These are phyloP conservation scores for Pyracantha coccinea DNA, from an alignment of 331 rosid species.

Conservation along the genomic window DNA sequence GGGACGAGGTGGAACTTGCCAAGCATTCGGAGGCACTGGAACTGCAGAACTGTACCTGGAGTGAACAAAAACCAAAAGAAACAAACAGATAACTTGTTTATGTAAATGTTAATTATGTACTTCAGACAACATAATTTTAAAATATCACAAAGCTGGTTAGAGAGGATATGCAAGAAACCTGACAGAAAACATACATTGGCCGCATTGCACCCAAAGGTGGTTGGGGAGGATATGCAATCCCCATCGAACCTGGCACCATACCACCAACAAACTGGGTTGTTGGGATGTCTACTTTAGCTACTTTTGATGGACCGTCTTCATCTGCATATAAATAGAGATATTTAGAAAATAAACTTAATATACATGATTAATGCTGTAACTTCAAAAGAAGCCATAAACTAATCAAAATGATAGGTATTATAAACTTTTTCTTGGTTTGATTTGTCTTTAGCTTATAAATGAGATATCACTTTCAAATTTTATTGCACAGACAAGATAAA, in stretches of 20 bases:
- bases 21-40: conserved; percentile 52
- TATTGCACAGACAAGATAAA: not conserved
- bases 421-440: not conserved
- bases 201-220: conserved; percentile 48
- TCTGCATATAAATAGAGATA: conserved; percentile 37
- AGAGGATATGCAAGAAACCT: not conserved
- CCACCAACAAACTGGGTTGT: conserved; percentile 52
- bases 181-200: conserved; percentile 56
- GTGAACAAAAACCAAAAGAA: conserved; percentile 1
- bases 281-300: conserved; percentile 68
- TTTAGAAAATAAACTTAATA: conserved; percentile 6
- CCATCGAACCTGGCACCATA: conserved; percentile 61
- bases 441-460: not conserved
- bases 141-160: not conserved
- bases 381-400: not conserved
- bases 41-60: conserved; percentile 62
- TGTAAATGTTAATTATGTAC: not conserved
- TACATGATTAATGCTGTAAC: not conserved
- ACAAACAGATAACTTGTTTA: not conserved
- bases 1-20: conserved; percentile 81
- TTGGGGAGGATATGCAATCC: conserved; percentile 68
- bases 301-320: conserved; percentile 63
- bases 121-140: not conserved
- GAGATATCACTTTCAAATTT: not conserved
- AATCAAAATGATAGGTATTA: not conserved